Base-by-base conservation (phyloP, 805 yeast species). In the Kodamaea fukazawae region DNA sequence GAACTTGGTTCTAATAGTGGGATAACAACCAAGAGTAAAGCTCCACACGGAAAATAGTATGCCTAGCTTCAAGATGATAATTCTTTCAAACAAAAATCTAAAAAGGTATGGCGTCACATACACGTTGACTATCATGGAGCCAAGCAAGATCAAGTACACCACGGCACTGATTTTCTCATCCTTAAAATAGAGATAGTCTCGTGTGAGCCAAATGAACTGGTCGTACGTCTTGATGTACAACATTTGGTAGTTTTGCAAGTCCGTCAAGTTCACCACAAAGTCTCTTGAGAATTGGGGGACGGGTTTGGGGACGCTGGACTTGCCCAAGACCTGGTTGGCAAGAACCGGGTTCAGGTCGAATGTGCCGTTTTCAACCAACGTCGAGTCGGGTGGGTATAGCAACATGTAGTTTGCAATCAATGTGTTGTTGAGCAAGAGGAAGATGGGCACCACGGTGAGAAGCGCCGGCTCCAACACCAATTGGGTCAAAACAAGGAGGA, bases 251-350 rank as follows among this genome's bases (percentile, higher is more conserved):
- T 88, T 88, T 54, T 88, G 96, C 43, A 87, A 66, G 63, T 88
- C 96, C 1, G 95, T 86, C 51, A 86, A 66, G 55, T 88, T 88
- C 41, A 87, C 55, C 14, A 83, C 60, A 54, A 87, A 88, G 55
- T 88, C 96, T 40, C 85, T 70, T 23, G 90, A 81, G 36, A 85
- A 69, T 57, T 87, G 88, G 4, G 90, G 84, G 6, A 81, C 85
- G 0, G 95, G 93, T 44, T 76, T 77, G 2, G 88, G 86, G 2
- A 73, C 53, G 25, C 65, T 72, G 17, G 76, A 70, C 9, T 67
- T 65, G 31, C 65, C 51, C 29, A 83, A 49, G 1, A 78, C 72
- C 4, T 79, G 78, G 1, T 78, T 81, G 20, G 70, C 64, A 7
- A 71, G 68, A 4, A 54, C 38, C 4, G 69, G 70, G 46, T 67